Base-by-base conservation (phyloP, 306 rosid genomes). In the Mucuna pruriens region DNA sequence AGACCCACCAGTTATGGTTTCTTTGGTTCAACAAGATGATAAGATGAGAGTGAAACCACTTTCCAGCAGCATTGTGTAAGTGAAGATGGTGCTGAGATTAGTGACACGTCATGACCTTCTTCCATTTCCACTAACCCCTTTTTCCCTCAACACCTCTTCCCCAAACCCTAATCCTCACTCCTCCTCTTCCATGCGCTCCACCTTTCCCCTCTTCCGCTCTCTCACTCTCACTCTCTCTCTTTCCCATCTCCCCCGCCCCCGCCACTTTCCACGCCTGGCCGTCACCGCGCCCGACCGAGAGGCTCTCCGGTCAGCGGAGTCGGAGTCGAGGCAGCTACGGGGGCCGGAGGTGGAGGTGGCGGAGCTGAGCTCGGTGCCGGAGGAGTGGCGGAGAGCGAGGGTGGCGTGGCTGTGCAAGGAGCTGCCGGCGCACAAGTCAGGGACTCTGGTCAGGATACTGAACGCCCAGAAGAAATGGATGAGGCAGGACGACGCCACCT, bases 391-490 rank as follows among this genome's bases (percentile, higher is more conserved):
- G 71, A 83, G 89, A 71, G 71, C 89, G 13, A 86, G 85, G 71
- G 49, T 86, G 77, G 89, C 89, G 20, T 86, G 89, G 89, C 80
- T 86, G 33, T 86, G 89, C 71, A 86, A 86, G 80, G 87, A 86
- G 29, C 67, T 86, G 0, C 89, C 89, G 5, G 83, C 83, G 0
- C 85, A 86, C 22, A 86, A 83, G 71, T 77, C 83, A 4, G 87
- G 81, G 48, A 80, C 78, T 16, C 60, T 85, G 65, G 68, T 86
- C 11, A 84, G 91, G 63, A 79, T 95, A 57, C 92, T 95, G 44
- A 95, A 92, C 64, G 99, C 84, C 20, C 97, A 95, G 88, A 88
- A 26, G 82, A 95, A 95, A 62, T 95, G 99, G 99, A 34, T 92
- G 85, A 88, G 81, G 79, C 97, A 92, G 39, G 89, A 83, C 3